These are phyloP conservation scores for Scedosporium aurantiacum DNA, from an alignment of 2,329 filamentous ascomycete genomes.

Conservation along the genomic window DNA sequence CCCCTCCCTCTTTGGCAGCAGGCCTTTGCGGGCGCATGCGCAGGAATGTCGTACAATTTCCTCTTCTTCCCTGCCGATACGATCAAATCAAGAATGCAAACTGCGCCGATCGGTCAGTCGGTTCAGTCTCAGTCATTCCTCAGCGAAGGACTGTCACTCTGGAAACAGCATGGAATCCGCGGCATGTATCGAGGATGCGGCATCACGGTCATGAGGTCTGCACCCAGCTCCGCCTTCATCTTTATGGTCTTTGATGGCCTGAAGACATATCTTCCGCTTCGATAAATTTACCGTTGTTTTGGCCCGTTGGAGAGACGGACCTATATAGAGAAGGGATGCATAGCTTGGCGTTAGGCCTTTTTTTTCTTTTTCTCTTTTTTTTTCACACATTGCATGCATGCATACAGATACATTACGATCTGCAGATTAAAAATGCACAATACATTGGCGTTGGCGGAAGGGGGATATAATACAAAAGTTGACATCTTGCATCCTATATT, in stretches of 20 bases:
- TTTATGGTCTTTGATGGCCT: conserved; percentile 90
- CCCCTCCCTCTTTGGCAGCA: conserved; percentile 75
- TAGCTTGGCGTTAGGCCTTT: conserved; percentile 6
- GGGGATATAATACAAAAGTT: too few species aligned
- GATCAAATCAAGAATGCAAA: conserved; percentile 96
- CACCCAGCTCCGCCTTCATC: conserved; percentile 95
- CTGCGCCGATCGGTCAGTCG: conserved; percentile 53
- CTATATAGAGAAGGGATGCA: neutral
- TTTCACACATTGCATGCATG: conserved; percentile 9
- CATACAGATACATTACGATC: conserved; percentile 10
- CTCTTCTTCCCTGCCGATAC: conserved; percentile 96
- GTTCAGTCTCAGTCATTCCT: conserved; percentile 55
- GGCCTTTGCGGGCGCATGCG: conserved; percentile 73
- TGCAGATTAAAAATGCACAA: conserved; percentile 5
- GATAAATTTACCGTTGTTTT: conserved; percentile 13
- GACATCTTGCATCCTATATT: neutral
- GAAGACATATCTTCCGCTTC: conserved; percentile 53
- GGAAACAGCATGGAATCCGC: conserved; percentile 67
- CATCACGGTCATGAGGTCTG: conserved; percentile 77
- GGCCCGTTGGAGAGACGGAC: neutral
- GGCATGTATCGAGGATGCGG: conserved; percentile 91
- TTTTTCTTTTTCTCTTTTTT: conserved; percentile 7
- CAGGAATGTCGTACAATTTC: conserved; percentile 93
- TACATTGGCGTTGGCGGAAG: too few species aligned
- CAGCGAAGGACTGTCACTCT: conserved; percentile 62